Conservation (phyloP, 305 asterid genomes). For the Solanum hybrid region DNA sequence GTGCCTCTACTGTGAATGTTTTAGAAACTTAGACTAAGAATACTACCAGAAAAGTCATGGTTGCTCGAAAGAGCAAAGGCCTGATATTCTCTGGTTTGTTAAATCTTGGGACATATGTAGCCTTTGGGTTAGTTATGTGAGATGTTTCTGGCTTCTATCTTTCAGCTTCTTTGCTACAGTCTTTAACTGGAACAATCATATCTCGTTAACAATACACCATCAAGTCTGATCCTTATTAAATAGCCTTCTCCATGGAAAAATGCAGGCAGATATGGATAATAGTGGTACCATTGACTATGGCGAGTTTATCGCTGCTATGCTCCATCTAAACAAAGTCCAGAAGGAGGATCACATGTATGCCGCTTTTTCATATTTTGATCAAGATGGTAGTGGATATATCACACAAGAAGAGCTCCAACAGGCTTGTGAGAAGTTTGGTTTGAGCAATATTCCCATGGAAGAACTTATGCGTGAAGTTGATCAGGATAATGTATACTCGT, state of each 20-base stretch:
- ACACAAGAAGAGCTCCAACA: slow-evolving; percentile 76
- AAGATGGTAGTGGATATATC: slow-evolving; percentile 84
- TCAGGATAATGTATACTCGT: slow-evolving; percentile 51
- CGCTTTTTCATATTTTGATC: slow-evolving; percentile 76
- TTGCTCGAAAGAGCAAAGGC: background rate
- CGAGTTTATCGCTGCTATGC: slow-evolving; percentile 84
- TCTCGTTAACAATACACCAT: background rate
- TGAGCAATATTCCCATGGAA: slow-evolving; percentile 47
- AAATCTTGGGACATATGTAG: background rate
- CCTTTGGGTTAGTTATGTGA: background rate
- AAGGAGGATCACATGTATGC: slow-evolving; percentile 70
- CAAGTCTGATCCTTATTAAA: background rate
- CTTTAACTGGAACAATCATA: background rate
- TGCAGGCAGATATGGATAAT: slow-evolving; percentile 85
- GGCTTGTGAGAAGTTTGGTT: slow-evolving; percentile 71
- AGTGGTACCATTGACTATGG: slow-evolving; percentile 85
- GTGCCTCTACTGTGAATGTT: background rate
- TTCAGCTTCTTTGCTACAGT: background rate
- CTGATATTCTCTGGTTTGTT: background rate
- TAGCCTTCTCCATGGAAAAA: background rate
- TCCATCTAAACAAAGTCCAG: slow-evolving; percentile 70
- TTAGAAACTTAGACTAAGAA: background rate
- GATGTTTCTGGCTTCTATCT: background rate
- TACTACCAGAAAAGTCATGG: background rate
- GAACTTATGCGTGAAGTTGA: slow-evolving; percentile 75